Evolutionary conservation across 352 stramenopile genomes (phyloP).

Genomic region (Pythium vanterpoolii): DNA sequence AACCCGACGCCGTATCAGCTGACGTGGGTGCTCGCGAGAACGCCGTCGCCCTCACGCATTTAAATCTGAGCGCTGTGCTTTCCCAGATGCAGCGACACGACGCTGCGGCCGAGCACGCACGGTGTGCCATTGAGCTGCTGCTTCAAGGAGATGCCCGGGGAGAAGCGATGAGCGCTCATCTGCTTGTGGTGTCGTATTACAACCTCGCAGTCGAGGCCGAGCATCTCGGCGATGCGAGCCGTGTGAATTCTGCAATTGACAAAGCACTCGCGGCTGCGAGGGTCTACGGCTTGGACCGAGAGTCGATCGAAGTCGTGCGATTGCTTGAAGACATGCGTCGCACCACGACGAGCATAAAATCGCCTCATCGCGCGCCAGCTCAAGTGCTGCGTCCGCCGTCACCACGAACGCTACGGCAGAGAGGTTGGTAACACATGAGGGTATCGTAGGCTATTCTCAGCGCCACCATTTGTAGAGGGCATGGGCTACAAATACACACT

Average conservation of each 20-base stretch:
- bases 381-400: not conserved
- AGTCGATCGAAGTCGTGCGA: conserved; percentile 7
- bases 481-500: not conserved
- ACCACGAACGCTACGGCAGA: conserved; percentile 15
- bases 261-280: conserved; percentile 26
- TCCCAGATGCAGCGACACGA: conserved; percentile 48
- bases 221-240: conserved; percentile 32
- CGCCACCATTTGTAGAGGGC: not conserved
- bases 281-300: conserved; percentile 1
- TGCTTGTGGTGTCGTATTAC: conserved; percentile 53
- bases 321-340: conserved; percentile 15
- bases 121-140: conserved; percentile 35
- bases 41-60: conserved; percentile 40
- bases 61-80: conserved; percentile 63
- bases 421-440: not conserved
- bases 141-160: not conserved
- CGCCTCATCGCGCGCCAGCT: conserved; percentile 11
- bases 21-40: not conserved
- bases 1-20: not conserved
- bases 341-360: not conserved
- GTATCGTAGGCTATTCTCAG: not conserved
- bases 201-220: conserved; percentile 61
- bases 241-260: conserved; percentile 24
- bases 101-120: conserved; percentile 44
- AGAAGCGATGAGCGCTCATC: not conserved